These are phyloP conservation scores for Piloderma croceum DNA, from an alignment of 768 basidiomycete genomes.

Conservation along the genomic window DNA sequence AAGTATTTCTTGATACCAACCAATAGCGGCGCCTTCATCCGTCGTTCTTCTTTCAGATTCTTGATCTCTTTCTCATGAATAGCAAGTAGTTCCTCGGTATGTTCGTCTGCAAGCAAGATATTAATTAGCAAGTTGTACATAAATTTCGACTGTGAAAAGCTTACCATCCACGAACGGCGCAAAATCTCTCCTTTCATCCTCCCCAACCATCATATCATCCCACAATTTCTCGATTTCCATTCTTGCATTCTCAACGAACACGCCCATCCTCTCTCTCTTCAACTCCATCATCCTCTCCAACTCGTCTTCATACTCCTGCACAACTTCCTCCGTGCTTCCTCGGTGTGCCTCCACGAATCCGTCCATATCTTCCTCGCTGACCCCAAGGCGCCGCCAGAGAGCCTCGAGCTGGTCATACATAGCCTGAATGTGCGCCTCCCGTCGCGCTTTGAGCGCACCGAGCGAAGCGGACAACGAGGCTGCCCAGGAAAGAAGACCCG, in stretches of 20 bases:
- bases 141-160: constrained; percentile 14
- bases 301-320: constrained; percentile 84
- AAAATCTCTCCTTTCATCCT: constrained; percentile 77
- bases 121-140: constrained; percentile 2
- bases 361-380: constrained; percentile 77
- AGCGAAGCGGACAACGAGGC: constrained; percentile 50
- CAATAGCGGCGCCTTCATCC: constrained; percentile 70
- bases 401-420: constrained; percentile 93
- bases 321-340: constrained; percentile 72
- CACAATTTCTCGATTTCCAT: constrained; percentile 76
- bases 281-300: constrained; percentile 85
- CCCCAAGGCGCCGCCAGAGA: constrained; percentile 83
- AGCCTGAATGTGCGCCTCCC: constrained; percentile 83
- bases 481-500: constrained; percentile 70
- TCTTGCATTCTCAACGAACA: constrained; percentile 78
- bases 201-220: constrained; percentile 82
- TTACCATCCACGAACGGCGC: constrained; percentile 78
- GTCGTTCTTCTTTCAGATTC: constrained; percentile 76
- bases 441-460: constrained; percentile 63
- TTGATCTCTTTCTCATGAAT: constrained; percentile 84
- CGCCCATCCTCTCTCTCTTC: constrained; percentile 80
- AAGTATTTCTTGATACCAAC: constrained; percentile 81
- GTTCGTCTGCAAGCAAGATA: constrained; percentile 54
- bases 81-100: constrained; percentile 79
- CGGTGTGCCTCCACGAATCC: constrained; percentile 85